Evolutionary conservation across 148 eudicot genomes (phyloP).

Genomic region (Chenopodium formosanum): DNA sequence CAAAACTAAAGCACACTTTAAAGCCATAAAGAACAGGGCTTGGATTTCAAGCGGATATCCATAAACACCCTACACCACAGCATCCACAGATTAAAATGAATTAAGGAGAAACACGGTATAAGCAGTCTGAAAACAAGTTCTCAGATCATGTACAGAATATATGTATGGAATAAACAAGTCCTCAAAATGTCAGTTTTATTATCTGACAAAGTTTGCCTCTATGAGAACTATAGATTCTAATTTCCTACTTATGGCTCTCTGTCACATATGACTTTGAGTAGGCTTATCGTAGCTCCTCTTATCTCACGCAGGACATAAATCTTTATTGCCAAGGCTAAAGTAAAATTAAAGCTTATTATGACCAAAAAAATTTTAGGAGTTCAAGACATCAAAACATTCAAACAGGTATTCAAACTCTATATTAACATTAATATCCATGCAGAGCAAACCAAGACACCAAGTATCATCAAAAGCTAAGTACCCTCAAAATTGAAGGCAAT

Average conservation of each 20-base stretch:
- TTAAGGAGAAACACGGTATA: constrained; percentile 8
- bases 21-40: constrained; percentile 94
- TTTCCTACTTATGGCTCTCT: neutral
- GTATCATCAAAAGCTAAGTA: neutral
- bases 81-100: neutral
- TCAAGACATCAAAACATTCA: neutral
- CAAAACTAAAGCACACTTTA: constrained; percentile 69
- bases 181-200: neutral
- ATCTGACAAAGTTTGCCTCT: neutral
- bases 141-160: neutral
- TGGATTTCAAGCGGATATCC: constrained; percentile 97
- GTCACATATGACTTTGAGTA: neutral
- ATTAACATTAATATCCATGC: neutral
- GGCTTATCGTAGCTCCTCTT: neutral
- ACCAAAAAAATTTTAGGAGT: neutral
- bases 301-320: neutral
- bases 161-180: neutral
- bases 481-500: neutral
- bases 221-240: neutral
- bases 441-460: neutral
- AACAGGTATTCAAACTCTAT: neutral
- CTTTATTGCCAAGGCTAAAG: neutral
- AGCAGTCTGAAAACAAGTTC: neutral
- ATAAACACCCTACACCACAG: constrained; percentile 69
- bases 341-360: neutral